These are phyloP conservation scores for Sporothrix dimorphospora DNA, from an alignment of 2,329 filamentous ascomycete species.

Conservation along the genomic window DNA sequence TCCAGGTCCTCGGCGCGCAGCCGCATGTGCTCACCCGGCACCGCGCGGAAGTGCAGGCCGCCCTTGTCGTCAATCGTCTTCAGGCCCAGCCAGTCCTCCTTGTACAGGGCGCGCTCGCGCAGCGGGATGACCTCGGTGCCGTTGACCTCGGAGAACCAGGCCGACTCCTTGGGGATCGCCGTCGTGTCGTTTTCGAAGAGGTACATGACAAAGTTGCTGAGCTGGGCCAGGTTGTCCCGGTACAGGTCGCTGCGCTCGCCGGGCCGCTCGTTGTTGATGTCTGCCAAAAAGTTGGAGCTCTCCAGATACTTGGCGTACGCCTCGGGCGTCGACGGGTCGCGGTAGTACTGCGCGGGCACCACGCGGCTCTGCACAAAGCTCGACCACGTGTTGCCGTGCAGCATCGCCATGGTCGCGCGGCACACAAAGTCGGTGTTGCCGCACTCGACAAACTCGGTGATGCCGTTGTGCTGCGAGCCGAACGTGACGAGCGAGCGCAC, in stretches of 20 bases:
- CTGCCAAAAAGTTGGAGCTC: constrained; percentile 84
- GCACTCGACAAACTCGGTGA: constrained; percentile 79
- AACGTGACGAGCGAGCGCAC: constrained; percentile 84
- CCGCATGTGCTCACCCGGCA: constrained; percentile 82
- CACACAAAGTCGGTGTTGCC: constrained; percentile 75
- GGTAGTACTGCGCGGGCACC: constrained; percentile 94
- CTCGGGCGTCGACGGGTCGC: constrained; percentile 65
- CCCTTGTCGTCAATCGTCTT: constrained; percentile 77
- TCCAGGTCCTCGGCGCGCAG: constrained; percentile 68
- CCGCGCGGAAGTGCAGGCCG: constrained; percentile 72
- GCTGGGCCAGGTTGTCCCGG: constrained; percentile 65
- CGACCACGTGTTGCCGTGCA: constrained; percentile 81
- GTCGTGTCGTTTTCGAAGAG: constrained; percentile 85
- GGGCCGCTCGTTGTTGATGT: constrained; percentile 89
- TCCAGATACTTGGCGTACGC: constrained; percentile 75
- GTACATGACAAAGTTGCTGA: constrained; percentile 86
- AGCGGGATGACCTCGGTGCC: constrained; percentile 68
- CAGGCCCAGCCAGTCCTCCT: constrained; percentile 92
- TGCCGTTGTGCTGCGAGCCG: constrained; percentile 91
- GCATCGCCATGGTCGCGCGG: constrained; percentile 73
- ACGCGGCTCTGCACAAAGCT: constrained; percentile 75
- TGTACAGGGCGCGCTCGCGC: constrained; percentile 72
- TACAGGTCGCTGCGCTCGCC: constrained; percentile 73
- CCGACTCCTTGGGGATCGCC: constrained; percentile 85
- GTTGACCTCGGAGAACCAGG: constrained; percentile 90